Evolutionary conservation across 768 basidiomycete species (phyloP), one percentile per base, ranked within the genome.

Genomic region (Suillus plorans): DNA sequence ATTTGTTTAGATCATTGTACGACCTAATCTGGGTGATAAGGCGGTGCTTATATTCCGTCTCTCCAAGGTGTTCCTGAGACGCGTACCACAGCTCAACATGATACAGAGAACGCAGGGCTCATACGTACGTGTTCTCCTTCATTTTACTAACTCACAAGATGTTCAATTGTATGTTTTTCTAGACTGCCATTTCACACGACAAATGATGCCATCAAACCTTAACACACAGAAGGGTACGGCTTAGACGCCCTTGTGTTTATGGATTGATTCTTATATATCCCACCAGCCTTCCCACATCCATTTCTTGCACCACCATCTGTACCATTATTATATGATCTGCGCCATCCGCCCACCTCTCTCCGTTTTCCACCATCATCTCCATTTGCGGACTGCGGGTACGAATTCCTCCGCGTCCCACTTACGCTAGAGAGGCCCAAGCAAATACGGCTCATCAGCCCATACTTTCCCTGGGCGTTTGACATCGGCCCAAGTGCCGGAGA

Each of bases 391-490:
- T 36, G n/a, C 4, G 25, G 25, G 16, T 58, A 59, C 14, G 52
- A 50, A 4, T 34, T n/a, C 9, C 65, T 66, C 10, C 7, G 34
- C 0, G 63, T 59, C 16, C 65, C 65, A 10, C 45, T 66, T 14
- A 44, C 45, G 16, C 31, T 37, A 20, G 34, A 50, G 20, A 10
- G n/a, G 9, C 63, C 65, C 2, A 53, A n/a, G 6, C 47, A 44
- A 14, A 59, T 66, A 36, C 45, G 63, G 4, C 12, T 66, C 9
- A 64, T 64, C 16, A 64, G 63, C 56, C 34, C 13, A 13, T 39
- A 64, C 3, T 66, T 64, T 31, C 65, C 65, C 1, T 66, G 65
- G 65, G 44, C 56, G 5, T 66, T 66, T 42, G 39, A 66, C 16
- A 25, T 64, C 10, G 25, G 31, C 45, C 28, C 36, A 28, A 42